A percentile compares a stretch with the other conserved stretches of the same genome.
Conservation (phyloP, 768 basidiomycete species). For the Daedaleopsis nitida region DNA sequence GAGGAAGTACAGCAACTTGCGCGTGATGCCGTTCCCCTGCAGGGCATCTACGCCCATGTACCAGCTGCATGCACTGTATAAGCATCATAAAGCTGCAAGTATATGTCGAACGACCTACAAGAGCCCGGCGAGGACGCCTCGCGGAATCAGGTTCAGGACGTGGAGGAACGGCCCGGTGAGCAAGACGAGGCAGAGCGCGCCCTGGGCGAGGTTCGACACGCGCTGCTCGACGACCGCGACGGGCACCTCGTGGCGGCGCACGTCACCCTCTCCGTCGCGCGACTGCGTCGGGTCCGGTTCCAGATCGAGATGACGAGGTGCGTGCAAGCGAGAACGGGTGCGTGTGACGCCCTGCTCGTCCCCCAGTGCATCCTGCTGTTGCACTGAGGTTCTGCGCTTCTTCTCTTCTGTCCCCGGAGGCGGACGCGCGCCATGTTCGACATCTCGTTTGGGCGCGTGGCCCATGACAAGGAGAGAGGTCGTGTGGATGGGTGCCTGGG, state of each 20-base stretch:
- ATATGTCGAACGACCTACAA: constrained; percentile 52
- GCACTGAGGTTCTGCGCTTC: not conserved
- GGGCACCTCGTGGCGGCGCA: constrained; percentile 50
- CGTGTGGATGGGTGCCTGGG: constrained; percentile 93
- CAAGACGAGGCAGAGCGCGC: constrained; percentile 74
- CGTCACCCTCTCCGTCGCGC: constrained; percentile 26
- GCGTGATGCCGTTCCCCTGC: constrained; percentile 78
- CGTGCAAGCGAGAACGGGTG: constrained; percentile 14
- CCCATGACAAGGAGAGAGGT: constrained; percentile 76
- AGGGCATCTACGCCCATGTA: constrained; percentile 91
- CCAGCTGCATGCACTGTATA: constrained; percentile 52
- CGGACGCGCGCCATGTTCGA: constrained; percentile 27
- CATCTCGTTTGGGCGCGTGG: constrained; percentile 38
- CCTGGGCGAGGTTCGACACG: constrained; percentile 89
- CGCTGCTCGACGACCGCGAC: constrained; percentile 87
- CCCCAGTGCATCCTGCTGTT: not conserved
- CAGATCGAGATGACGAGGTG: constrained; percentile 18
- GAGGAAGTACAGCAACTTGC: constrained; percentile 77
- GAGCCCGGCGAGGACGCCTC: constrained; percentile 81
- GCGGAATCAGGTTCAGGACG: constrained; percentile 75
- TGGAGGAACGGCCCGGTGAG: constrained; percentile 83
- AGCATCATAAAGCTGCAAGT: not conserved
- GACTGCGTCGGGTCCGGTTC: constrained; percentile 30
- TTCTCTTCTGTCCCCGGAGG: constrained; percentile 19
- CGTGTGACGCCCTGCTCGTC: constrained; percentile 5